These are phyloP conservation scores for Arthroderma uncinatum DNA, from an alignment of 2,329 filamentous ascomycete species.

Conservation along the genomic window DNA sequence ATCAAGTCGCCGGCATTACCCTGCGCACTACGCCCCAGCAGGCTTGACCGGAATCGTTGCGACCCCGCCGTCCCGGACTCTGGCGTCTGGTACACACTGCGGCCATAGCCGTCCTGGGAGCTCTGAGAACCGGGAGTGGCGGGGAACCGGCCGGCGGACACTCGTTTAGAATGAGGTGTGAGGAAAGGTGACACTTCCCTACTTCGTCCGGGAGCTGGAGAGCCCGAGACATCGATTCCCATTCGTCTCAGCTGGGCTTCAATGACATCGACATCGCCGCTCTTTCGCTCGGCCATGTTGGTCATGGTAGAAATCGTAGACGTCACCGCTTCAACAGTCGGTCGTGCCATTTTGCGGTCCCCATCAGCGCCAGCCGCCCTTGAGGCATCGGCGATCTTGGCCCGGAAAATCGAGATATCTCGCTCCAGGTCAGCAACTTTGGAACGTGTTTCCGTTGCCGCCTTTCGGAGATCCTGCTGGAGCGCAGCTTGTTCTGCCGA, in stretches of 20 bases:
- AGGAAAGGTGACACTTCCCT: slow-evolving; percentile 29
- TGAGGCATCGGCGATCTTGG: slow-evolving; percentile 54
- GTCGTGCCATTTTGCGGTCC: slow-evolving; percentile 37
- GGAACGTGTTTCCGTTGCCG: slow-evolving; percentile 63
- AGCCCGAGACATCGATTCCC: slow-evolving; percentile 33
- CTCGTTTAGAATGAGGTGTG: slow-evolving; percentile 26
- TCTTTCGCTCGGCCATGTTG: slow-evolving; percentile 79
- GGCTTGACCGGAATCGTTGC: slow-evolving; percentile 18
- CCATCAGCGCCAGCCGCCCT: slow-evolving; percentile 40
- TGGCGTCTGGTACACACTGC: slow-evolving; percentile 32
- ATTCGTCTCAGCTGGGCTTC: slow-evolving; percentile 76
- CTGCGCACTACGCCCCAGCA: slow-evolving; percentile 28
- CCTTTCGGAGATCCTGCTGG: slow-evolving; percentile 68
- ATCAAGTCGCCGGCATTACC: slow-evolving; percentile 23
- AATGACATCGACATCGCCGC: slow-evolving; percentile 78
- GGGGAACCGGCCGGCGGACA: slow-evolving; percentile 20
- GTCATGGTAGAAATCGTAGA: slow-evolving; percentile 91
- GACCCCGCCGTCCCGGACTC: slow-evolving; percentile 22
- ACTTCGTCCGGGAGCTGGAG: slow-evolving; percentile 9
- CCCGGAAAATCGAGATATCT: slow-evolving; percentile 63
- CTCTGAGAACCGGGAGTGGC: slow-evolving; percentile 30
- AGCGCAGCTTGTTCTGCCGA: slow-evolving; percentile 72
- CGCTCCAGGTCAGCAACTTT: slow-evolving; percentile 70
- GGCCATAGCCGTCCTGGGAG: slow-evolving; percentile 23
- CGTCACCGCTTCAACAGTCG: slow-evolving; percentile 83